Evolutionary conservation across 768 basidiomycete species (phyloP), one percentile per base, ranked within the genome.

Genomic region (Collybia mongolica): DNA sequence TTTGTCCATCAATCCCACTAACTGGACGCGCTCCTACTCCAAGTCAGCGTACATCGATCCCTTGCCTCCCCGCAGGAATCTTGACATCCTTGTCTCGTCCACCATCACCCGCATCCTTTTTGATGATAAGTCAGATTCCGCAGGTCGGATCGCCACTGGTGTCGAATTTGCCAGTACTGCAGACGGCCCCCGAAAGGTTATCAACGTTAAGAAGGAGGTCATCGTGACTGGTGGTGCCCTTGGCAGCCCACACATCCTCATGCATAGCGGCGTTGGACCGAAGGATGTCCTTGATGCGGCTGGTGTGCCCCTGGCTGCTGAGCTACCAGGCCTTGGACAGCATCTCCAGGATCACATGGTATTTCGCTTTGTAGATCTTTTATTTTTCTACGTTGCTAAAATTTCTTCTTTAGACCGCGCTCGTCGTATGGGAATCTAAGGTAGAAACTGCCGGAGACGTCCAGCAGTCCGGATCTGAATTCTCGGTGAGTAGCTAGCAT

Each of bases 11-110:
- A 86, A 86, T 65, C 79, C 80, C 1, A 48, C 70, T 11, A 83
- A 82, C 64, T 80, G 79, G 71, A 82, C 80, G 18, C 77, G 83
- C 39, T 82, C 80, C 3, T 86, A 86, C 66, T 72, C 82, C 5
- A 75, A 79, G 50, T 71, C 78, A 0, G 78, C 72, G 5, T 81
- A 81, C 63, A 75, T 80, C 56, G 86, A 87, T 63, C 72, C 80
- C 3, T 72, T 86, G 1, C 81, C 84, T 0, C 76, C 81, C 18
- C 78, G 84, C 39, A 50, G 73, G 20, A 88, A 88, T 59, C 74
- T 88, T 32, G 77, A 82, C 59, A 77, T 90, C 53, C 71, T 88
- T 19, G 69, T 79, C 9, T 78, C 80, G 45, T 71, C 77, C 11
- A 84, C 81, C 6, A 86, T 85, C 46, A 79, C 84, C 1, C 71